Conservation (phyloP, 495 filamentous ascomycete species). For the Neurospora tetraspora region DNA sequence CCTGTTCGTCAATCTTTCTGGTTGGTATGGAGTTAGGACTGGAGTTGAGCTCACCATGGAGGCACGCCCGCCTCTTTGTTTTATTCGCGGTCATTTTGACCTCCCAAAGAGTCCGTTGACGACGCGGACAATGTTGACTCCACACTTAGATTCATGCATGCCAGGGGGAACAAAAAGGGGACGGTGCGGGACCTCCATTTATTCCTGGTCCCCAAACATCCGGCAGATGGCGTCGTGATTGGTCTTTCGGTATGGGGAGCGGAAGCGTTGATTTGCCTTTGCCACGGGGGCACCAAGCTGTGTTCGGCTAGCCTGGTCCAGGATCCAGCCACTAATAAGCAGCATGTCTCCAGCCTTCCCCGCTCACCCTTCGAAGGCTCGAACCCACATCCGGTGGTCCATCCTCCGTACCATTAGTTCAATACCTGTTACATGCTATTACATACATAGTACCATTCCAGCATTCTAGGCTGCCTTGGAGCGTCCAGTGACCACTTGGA, state of each 20-base stretch:
- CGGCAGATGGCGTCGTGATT: background rate
- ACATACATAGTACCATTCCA: background rate
- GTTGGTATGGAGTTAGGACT: background rate
- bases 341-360: slow-evolving; percentile 15
- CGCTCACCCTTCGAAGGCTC: slow-evolving; percentile 13
- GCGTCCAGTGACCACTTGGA: background rate
- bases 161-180: background rate
- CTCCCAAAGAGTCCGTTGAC: background rate
- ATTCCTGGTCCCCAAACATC: background rate
- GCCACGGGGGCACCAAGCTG: slow-evolving; percentile 19
- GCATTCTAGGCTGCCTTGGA: background rate
- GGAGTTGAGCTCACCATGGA: background rate
- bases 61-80: background rate
- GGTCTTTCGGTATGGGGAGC: background rate
- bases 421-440: background rate
- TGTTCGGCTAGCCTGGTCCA: slow-evolving; percentile 13
- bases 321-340: slow-evolving; percentile 18
- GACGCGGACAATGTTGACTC: background rate
- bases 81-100: background rate
- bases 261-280: slow-evolving; percentile 8
- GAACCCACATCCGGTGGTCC: background rate
- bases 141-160: background rate
- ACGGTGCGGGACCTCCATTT: background rate
- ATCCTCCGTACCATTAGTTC: background rate
- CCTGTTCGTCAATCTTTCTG: background rate